Evolutionary conservation across 2,329 filamentous ascomycete genomes (phyloP).

Genomic region (Aspergillus caelatus): DNA sequence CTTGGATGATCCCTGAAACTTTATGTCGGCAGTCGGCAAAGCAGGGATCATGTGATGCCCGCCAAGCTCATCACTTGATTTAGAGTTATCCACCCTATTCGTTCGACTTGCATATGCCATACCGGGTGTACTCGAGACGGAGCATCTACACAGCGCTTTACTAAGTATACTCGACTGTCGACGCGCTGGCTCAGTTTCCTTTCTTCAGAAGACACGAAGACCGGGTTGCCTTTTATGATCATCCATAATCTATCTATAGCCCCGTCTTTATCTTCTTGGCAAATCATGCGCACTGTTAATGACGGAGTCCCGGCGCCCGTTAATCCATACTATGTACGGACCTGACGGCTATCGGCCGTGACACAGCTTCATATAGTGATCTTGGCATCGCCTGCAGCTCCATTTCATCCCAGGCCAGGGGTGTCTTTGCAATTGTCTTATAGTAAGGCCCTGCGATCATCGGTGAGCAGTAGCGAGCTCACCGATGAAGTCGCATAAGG

Average conservation of each 20-base stretch:
- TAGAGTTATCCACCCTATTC: background rate
- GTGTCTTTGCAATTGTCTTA: background rate
- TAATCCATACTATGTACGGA: background rate
- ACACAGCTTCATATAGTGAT: background rate
- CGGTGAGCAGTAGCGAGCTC: background rate
- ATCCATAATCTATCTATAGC: background rate
- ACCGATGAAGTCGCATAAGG: background rate
- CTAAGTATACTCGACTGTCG: too few relatives aligned
- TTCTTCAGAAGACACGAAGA: too few relatives aligned
- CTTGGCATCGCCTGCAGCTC: background rate
- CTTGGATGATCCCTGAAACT: conserved; percentile 8
- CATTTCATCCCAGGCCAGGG: background rate
- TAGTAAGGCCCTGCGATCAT: background rate
- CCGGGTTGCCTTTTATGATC: background rate
- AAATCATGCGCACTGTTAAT: too few relatives aligned
- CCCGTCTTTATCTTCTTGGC: too few relatives aligned
- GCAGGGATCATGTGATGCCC: conserved; percentile 1
- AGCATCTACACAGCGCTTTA: background rate
- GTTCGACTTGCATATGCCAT: background rate
- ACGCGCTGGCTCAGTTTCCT: too few relatives aligned
- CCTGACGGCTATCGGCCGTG: background rate
- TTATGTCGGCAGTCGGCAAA: background rate
- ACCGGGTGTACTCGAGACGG: background rate
- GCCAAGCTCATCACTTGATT: background rate
- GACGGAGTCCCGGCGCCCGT: too few relatives aligned